These are phyloP conservation scores for Euphorbia tirucalli DNA, from an alignment of 345 rosid species.

Conservation along the genomic window DNA sequence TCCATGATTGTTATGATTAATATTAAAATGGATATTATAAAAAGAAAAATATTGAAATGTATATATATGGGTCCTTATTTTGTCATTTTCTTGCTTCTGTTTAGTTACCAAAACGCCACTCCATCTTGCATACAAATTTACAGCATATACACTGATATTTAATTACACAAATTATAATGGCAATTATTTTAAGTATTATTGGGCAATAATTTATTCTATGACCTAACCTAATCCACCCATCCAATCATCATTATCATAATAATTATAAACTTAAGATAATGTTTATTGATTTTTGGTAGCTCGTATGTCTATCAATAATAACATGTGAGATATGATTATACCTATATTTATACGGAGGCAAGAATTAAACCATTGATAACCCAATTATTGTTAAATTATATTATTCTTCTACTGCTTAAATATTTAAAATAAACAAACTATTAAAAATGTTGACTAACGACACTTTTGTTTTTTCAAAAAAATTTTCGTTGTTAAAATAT, in stretches of 20 bases:
- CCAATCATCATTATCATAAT: constrained; percentile 6
- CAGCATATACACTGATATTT: background rate
- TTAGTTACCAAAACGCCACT: background rate
- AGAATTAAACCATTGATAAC: background rate
- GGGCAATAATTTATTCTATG: background rate
- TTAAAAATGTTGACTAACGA: no score
- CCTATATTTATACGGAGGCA: no score
- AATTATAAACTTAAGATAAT: constrained; percentile 19
- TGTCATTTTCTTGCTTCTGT: constrained; percentile 17
- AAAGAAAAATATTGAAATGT: no score
- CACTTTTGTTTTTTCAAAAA: no score
- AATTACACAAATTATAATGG: background rate
- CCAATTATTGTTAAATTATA: background rate
- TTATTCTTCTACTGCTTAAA: no score
- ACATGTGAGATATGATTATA: constrained; percentile 5
- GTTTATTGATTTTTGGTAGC: constrained; percentile 19
- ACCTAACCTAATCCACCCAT: constrained; percentile 20
- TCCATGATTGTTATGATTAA: constrained; percentile 17
- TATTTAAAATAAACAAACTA: no score
- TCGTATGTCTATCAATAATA: constrained; percentile 22
- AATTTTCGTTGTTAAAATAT: no score
- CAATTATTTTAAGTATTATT: background rate
- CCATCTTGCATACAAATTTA: background rate
- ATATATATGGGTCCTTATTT: constrained; percentile 16
- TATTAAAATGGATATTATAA: no score